Evolutionary conservation across 1,139 yeast genomes (phyloP).

Genomic region (Lodderomyces beijingensis): DNA sequence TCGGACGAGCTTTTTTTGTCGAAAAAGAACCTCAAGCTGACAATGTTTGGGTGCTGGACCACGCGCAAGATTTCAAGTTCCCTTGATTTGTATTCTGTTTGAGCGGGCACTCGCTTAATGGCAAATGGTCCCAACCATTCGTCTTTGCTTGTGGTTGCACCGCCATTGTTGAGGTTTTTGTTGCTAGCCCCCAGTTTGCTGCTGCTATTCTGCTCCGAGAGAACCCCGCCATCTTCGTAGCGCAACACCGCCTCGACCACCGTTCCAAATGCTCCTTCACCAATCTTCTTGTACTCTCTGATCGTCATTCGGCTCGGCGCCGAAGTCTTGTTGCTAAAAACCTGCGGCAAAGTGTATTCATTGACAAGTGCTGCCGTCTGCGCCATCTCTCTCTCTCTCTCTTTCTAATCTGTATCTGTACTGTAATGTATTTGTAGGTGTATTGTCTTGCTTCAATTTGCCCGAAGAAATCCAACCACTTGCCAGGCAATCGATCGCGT

Average conservation of each 20-base stretch:
- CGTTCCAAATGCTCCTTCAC: constrained; percentile 84
- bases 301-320: constrained; percentile 58
- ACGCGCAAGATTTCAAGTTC: constrained; percentile 71
- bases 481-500: too few relatives aligned
- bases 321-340: constrained; percentile 55
- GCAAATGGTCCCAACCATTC: constrained; percentile 78
- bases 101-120: constrained; percentile 78
- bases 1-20: constrained; percentile 61
- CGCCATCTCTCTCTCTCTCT: too few relatives aligned
- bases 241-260: constrained; percentile 68
- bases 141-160: constrained; percentile 4
- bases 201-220: constrained; percentile 1
- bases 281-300: constrained; percentile 67
- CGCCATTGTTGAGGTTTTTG: not conserved
- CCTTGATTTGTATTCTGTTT: constrained; percentile 76
- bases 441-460: too few relatives aligned
- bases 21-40: constrained; percentile 59
- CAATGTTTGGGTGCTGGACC: constrained; percentile 76
- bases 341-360: constrained; percentile 34
- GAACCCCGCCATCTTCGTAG: constrained; percentile 13
- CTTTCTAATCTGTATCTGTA: too few relatives aligned
- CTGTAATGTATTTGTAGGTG: too few relatives aligned
- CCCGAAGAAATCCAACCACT: too few relatives aligned
- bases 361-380: constrained; percentile 10
- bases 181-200: not conserved